Base-by-base conservation (phyloP, 768 basidiomycete species). In the Fomitopsis serialis region DNA sequence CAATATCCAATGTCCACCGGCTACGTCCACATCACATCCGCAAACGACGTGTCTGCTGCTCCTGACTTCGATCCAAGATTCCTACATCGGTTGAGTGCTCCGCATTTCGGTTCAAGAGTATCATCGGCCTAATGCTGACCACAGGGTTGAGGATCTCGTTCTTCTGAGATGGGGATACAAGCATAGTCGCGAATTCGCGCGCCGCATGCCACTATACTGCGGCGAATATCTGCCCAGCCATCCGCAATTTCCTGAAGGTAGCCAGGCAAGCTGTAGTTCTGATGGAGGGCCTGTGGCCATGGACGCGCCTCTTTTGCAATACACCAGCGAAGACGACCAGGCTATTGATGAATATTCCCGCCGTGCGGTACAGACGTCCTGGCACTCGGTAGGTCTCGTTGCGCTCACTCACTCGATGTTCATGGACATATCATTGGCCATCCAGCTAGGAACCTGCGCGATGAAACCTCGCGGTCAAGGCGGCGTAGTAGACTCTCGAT, bases 401-500 rank as follows among this genome's bases (percentile, higher is more conserved):
- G 5, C 8, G 17, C 27, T 22, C 29, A 25, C 21, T 12, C 37
- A 40, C 19, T 34, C 8, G 13, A 6, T 45, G 19, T 42, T 45
- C 29, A 21, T 45, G 21, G 11, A 10, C 40, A 24, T 43, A 9
- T 2, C 21, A 45, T 37, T 21, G 58, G 35, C 47, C 2, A 15
- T 1, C 9, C 47, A 84, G 82, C 70, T 82, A 13, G 84, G 84
- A 34, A 86, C 84, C 0, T 85, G 83, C 53, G 77, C 81, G 0
- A 85, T 87, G 84, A 84, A 84, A 62, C 74, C 80, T 3, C 72
- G 76, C 15, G 72, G 78, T 23, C 54, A 72, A 40, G 78, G 76
- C 4, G 84, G 84, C 13, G 85, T 87, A 2, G 80, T 88, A 11
- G 81, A 87, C 60, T 48, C 74, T 35, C 68, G 70, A 12, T 66